phyloP scores from a whole-genome alignment of 345 rosid genomes.

The Trapa bicornis region DNA sequence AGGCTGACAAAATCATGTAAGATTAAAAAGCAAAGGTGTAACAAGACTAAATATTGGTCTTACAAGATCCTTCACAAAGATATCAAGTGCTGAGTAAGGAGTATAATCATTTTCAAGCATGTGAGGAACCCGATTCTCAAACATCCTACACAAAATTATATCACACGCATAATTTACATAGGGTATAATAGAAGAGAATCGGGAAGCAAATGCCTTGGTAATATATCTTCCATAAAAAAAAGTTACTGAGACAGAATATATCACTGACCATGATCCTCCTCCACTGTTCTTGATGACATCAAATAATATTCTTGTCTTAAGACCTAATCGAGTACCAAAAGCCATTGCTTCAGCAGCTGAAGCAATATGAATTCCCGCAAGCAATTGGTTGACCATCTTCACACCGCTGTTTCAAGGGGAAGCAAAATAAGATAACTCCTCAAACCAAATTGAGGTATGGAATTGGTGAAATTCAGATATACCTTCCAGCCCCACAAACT shows the following conservation, averaged over 20 bases:
- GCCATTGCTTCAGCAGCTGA: conserved; percentile 97
- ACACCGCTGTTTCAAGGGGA: conserved; percentile 39
- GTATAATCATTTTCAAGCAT: conserved; percentile 90
- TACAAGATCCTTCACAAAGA: conserved; percentile 95
- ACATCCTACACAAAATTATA: conserved; percentile 52
- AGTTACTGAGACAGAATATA: not conserved
- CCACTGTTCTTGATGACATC: conserved; percentile 42
- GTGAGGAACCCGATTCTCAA: conserved; percentile 94
- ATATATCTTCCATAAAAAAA: not conserved
- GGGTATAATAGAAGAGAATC: not conserved
- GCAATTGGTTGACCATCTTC: conserved; percentile 92
- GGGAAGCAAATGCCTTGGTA: not conserved
- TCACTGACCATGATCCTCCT: conserved; percentile 81
- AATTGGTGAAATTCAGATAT: conserved; percentile 2
- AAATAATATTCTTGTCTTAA: conserved; percentile 61
- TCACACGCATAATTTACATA: not conserved
- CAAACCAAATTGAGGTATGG: not conserved
- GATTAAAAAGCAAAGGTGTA: not conserved
- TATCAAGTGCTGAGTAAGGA: conserved; percentile 89
- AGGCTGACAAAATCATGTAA: not conserved
- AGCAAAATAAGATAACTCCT: not conserved
- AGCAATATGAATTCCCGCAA: conserved; percentile 98
- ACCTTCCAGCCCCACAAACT: conserved; percentile 97
- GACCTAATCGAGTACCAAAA: conserved; percentile 85
- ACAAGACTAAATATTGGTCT: conserved; percentile 17